A percentile compares a stretch with the other conserved stretches of the same genome.
Conservation (phyloP, 805 yeast genomes). For the Groenewaldozyma tartarivorans region DNA sequence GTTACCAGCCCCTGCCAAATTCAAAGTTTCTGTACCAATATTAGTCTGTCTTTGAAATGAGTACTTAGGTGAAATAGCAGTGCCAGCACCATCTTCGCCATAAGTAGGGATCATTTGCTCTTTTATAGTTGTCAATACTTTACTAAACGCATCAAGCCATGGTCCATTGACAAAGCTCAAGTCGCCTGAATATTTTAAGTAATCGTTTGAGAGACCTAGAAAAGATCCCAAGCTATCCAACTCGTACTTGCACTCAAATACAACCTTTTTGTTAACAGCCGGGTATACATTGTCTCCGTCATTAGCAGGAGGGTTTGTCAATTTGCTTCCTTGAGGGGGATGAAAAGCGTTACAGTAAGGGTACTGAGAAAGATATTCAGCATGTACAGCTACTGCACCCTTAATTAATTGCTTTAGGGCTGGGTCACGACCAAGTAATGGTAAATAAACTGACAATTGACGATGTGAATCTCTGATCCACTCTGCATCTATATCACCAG, state of each 20-base stretch:
- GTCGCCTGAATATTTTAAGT: slow-evolving; percentile 28
- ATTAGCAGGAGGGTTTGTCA: slow-evolving; percentile 39
- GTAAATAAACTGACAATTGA: slow-evolving; percentile 69
- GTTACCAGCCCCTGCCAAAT: slow-evolving; percentile 71
- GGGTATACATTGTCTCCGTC: slow-evolving; percentile 58
- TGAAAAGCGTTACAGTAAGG: slow-evolving; percentile 92
- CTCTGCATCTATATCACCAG: slow-evolving; percentile 91
- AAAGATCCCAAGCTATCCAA: slow-evolving; percentile 80
- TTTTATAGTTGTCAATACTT: slow-evolving; percentile 41
- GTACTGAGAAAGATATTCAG: slow-evolving; percentile 45
- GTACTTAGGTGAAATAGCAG: slow-evolving; percentile 42
- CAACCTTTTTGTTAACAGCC: slow-evolving; percentile 55
- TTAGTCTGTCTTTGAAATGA: slow-evolving; percentile 65
- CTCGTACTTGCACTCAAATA: slow-evolving; percentile 87
- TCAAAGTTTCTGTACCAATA: slow-evolving; percentile 72
- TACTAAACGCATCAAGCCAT: slow-evolving; percentile 55
- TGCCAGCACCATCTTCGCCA: slow-evolving; percentile 30
- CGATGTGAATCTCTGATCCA: slow-evolving; percentile 86
- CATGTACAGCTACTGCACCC: slow-evolving; percentile 80
- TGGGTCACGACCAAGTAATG: slow-evolving; percentile 44
- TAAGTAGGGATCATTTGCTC: slow-evolving; percentile 54
- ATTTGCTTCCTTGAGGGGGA: slow-evolving; percentile 47
- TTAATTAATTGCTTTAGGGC: slow-evolving; percentile 42
- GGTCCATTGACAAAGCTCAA: slow-evolving; percentile 33
- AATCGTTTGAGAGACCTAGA: slow-evolving; percentile 64